phyloP scores from a whole-genome alignment of 2,329 filamentous ascomycete species.

The Verticillium albo-atrum region DNA sequence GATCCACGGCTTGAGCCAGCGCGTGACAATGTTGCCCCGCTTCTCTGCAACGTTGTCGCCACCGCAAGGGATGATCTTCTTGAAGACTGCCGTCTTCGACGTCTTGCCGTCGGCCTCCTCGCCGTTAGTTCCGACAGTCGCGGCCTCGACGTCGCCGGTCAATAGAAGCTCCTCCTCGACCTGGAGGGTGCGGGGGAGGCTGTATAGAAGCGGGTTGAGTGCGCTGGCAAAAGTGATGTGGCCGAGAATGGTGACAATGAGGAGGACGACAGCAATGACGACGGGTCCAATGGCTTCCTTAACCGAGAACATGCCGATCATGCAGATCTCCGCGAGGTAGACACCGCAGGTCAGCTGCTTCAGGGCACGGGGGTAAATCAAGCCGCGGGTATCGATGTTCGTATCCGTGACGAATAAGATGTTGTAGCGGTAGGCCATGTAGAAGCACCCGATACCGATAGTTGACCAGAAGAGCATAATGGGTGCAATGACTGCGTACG shows the following conservation, averaged over 20 bases:
- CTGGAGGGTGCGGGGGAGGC: slow-evolving; percentile 59
- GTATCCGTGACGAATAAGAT: slow-evolving; percentile 76
- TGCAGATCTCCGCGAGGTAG: slow-evolving; percentile 73
- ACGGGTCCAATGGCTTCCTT: slow-evolving; percentile 64
- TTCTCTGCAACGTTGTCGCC: slow-evolving; percentile 28
- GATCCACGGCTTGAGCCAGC: slow-evolving; percentile 74
- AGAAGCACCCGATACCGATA: slow-evolving; percentile 72
- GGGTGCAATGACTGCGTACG: slow-evolving; percentile 80
- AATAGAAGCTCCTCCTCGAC: slow-evolving; percentile 31
- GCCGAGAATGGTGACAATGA: slow-evolving; percentile 72
- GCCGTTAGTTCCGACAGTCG: neutral
- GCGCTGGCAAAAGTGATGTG: slow-evolving; percentile 68
- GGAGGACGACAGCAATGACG: slow-evolving; percentile 69
- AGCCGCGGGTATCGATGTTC: slow-evolving; percentile 80
- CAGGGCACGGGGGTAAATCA: slow-evolving; percentile 81
- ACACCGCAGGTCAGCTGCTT: slow-evolving; percentile 81
- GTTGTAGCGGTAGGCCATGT: slow-evolving; percentile 83
- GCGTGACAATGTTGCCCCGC: slow-evolving; percentile 54
- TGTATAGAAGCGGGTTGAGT: slow-evolving; percentile 67
- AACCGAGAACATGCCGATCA: slow-evolving; percentile 78
- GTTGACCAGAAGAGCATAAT: slow-evolving; percentile 77
- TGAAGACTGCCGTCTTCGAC: slow-evolving; percentile 13
- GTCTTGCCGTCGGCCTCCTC: neutral
- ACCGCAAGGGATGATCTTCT: slow-evolving; percentile 7
- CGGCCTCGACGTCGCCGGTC: slow-evolving; percentile 7